Base-by-base conservation (phyloP, 805 yeast species). In the Sporopachydermia lactativora region DNA sequence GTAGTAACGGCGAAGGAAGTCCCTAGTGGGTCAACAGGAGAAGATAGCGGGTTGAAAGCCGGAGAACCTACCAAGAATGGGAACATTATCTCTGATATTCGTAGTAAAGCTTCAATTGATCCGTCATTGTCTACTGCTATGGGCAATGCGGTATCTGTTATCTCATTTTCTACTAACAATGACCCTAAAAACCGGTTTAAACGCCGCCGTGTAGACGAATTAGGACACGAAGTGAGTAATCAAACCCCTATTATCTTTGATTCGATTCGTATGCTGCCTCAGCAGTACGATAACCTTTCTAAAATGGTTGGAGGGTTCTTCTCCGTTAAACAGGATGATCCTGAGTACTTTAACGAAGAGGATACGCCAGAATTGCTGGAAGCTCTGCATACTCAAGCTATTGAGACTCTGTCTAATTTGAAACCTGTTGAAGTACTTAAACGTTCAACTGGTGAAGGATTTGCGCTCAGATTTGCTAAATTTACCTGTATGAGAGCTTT, bases 381-480 rank as follows among this genome's bases (percentile, higher is more conserved):
- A 24, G 8, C 31, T 8, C n/a, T 24, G n/a, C 31, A 24, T 24
- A 24, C 31, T 8, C 13, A 8, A 8, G 31, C 31, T n/a, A 24
- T 24, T 24, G 31, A 24, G n/a, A 24, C 31, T 8, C n/a, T 24
- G n/a, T 8, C 31, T 24, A 24, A 24, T n/a, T 24, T 24, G 31
- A 24, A n/a, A n/a, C 31, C 31, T 24, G n/a, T 24, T 24, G 31
- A 24, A 8, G n/a, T 24, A 8, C 31, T 24, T 24, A 24, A 24
- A 24, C 31, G 31, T 24, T 24, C 31, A 24, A 24, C 31, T 24
- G 31, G 31, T n/a, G 31, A 24, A 24, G 31, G 31, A 24, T 24
- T 24, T 24, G 31, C 31, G 8, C n/a, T 24, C 13, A 24, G 31
- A 24, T 24, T 24, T n/a, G 8, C n/a, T 8, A 24, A 24, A n/a